Base-by-base conservation (phyloP, 139 green algal genomes). In the Auxenochlorella pyrenoidosa region DNA sequence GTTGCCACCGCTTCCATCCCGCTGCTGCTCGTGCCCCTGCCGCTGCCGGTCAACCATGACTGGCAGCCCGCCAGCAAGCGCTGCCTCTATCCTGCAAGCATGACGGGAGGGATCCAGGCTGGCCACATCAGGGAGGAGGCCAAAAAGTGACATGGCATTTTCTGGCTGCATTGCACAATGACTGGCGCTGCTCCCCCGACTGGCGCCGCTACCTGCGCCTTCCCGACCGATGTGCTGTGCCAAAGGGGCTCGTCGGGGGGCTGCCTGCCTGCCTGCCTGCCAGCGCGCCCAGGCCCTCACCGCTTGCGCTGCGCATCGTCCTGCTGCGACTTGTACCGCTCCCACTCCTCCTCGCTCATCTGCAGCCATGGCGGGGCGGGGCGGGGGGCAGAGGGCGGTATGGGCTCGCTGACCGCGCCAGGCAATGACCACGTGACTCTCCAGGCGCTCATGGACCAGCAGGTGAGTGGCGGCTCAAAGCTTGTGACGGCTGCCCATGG, bases 331-430 rank as follows among this genome's bases (percentile, higher is more conserved):
- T 87, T 58, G 85, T 91, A 85, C 59, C 79, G 47, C 36, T 79
- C 63, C 83, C 83, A 91, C 83, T 91, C 88, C 36, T 63, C 34
- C 22, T 91, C 83, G 24, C 34, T 89, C 83, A 91, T 83, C 36
- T 58, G 79, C 79, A 47, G n/a, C 73, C 34, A 22, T 19, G 18
- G 38, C 47, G 47, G 24, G 5, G 68, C 68, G 43, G 68, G 15
- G 26, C 1, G n/a, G 76, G 43, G 41, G 76, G 41, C 76, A 47
- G 75, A 32, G 8, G 30, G n/a, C 0, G 26, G 75, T 68, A 59
- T 21, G 63, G 72, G n/a, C n/a, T n/a, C n/a, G n/a, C n/a, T n/a
- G n/a, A n/a, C n/a, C n/a, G n/a, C n/a, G n/a, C n/a, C n/a, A n/a
- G n/a, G n/a, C n/a, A n/a, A n/a, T n/a, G n/a, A n/a, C n/a, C n/a